Conservation (phyloP, 495 filamentous ascomycete genomes). For the Podospora tetraspora region DNA sequence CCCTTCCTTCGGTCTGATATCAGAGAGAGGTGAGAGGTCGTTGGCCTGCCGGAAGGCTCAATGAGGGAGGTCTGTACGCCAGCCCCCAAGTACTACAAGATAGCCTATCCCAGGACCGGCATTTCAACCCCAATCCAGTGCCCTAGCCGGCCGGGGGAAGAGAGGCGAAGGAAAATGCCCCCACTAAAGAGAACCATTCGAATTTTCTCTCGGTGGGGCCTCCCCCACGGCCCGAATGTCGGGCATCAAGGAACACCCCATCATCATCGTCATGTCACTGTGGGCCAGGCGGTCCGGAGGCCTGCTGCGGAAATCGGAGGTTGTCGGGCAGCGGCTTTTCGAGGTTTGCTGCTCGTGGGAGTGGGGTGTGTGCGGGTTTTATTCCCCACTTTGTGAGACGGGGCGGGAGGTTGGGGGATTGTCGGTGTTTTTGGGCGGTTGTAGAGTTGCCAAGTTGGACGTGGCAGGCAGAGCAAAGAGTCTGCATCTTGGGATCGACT, state of each 20-base stretch:
- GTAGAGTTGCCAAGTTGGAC: background rate
- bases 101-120: background rate
- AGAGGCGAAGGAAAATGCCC: background rate
- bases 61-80: background rate
- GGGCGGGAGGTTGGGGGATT: background rate
- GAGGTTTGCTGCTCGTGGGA: background rate
- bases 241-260: background rate
- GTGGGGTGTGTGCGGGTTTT: background rate
- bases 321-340: background rate
- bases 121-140: background rate
- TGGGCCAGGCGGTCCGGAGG: background rate
- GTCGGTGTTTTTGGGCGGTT: too few species aligned
- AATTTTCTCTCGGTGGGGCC: background rate
- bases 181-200: background rate
- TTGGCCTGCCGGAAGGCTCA: background rate
- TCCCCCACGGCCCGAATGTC: background rate
- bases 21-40: background rate
- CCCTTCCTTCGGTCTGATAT: background rate
- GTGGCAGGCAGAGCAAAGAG: background rate
- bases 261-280: background rate
- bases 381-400: background rate
- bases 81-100: background rate
- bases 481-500: background rate
- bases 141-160: background rate
- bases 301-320: background rate